Evolutionary conservation across 345 rosid genomes (phyloP).

Genomic region (Brassica incana): DNA sequence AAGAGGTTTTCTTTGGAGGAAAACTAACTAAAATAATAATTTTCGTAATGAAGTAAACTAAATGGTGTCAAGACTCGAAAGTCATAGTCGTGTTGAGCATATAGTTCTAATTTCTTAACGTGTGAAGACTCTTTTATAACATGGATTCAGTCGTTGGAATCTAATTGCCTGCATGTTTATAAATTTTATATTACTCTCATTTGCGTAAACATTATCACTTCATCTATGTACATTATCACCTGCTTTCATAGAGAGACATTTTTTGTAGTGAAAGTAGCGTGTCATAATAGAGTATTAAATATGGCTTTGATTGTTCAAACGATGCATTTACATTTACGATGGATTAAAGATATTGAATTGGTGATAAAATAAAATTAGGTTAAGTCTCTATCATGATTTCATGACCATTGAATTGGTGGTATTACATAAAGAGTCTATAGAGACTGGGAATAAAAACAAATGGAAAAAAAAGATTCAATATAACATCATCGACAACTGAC

Average conservation of each 20-base stretch:
- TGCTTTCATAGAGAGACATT: background rate
- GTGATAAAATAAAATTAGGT: background rate
- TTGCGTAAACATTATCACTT: background rate
- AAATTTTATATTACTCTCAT: background rate
- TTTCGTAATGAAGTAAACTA: background rate
- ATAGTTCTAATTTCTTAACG: background rate
- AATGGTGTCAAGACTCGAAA: constrained; percentile 11
- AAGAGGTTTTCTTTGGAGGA: background rate
- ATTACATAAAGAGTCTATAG: background rate
- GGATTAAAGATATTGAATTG: background rate
- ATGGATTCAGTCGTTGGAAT: background rate
- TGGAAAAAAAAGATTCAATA: constrained; percentile 1
- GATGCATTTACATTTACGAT: background rate
- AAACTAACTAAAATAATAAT: background rate
- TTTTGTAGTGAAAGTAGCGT: background rate
- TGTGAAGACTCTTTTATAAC: background rate
- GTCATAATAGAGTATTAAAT: background rate
- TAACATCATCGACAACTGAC: constrained; percentile 5
- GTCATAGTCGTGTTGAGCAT: constrained; percentile 30
- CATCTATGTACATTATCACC: background rate
- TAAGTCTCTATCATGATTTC: background rate
- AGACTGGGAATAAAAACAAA: background rate
- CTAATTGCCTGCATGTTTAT: constrained; percentile 12
- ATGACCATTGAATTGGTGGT: constrained; percentile 9
- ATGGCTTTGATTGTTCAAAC: background rate